phyloP scores from a whole-genome alignment of 768 basidiomycete species.

The Naganishia antarctica region DNA sequence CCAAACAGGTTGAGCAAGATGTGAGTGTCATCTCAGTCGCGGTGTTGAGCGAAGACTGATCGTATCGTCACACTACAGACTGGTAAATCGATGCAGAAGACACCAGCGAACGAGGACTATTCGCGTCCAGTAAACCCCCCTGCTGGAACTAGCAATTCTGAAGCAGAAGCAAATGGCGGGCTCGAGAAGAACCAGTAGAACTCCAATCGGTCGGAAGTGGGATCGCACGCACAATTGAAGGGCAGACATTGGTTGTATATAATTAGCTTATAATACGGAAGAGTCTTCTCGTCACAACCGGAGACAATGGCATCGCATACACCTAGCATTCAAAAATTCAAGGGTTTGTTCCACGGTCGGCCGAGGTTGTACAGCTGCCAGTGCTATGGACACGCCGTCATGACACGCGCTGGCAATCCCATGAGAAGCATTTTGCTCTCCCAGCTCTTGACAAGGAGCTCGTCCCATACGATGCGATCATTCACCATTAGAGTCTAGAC shows the following conservation, averaged over 20 bases:
- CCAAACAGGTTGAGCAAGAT: slow-evolving; percentile 44
- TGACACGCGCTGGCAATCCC: too few relatives aligned
- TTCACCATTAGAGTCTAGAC: too few relatives aligned
- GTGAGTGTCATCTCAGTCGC: slow-evolving; percentile 31
- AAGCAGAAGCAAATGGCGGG: slow-evolving; percentile 3
- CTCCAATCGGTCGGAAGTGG: neutral
- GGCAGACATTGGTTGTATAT: slow-evolving; percentile 3
- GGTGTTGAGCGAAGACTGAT: neutral
- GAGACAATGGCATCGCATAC: too few relatives aligned
- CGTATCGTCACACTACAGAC: neutral
- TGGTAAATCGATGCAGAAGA: slow-evolving; percentile 18
- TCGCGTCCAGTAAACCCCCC: slow-evolving; percentile 8
- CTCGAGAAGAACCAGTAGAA: slow-evolving; percentile 8
- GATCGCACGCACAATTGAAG: neutral
- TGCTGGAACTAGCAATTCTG: slow-evolving; percentile 4
- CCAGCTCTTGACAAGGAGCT: too few relatives aligned
- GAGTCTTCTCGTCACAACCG: too few relatives aligned
- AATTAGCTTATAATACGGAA: neutral
- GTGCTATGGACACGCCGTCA: too few relatives aligned
- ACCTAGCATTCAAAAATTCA: too few relatives aligned
- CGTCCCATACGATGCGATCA: too few relatives aligned
- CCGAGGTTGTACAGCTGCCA: too few relatives aligned
- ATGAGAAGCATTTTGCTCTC: too few relatives aligned
- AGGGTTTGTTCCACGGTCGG: too few relatives aligned
- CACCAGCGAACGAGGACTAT: slow-evolving; percentile 18